Conservation (phyloP, 768 basidiomycete species). For the Zangia roseola region DNA sequence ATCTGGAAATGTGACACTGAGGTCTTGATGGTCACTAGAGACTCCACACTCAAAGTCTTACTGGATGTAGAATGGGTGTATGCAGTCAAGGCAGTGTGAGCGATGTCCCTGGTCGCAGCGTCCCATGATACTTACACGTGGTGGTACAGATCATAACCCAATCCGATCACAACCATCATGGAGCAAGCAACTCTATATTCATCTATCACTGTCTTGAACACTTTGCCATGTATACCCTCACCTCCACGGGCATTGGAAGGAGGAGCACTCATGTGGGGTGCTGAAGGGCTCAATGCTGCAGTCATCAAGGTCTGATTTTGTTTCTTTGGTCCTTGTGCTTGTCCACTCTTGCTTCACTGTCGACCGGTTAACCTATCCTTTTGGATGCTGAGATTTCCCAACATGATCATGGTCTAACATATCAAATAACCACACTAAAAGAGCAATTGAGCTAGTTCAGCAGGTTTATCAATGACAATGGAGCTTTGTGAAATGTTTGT, state of each 20-base stretch:
- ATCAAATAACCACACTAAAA: conserved; percentile 73
- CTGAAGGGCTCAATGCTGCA: conserved; percentile 69
- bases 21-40: conserved; percentile 52
- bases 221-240: conserved; percentile 76
- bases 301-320: conserved; percentile 41
- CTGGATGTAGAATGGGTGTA: conserved; percentile 62
- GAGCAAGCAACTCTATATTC: conserved; percentile 82
- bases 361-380: neutral
- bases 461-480: conserved; percentile 85
- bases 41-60: conserved; percentile 64
- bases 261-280: conserved; percentile 76
- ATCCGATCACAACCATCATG: conserved; percentile 75
- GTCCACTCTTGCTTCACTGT: neutral
- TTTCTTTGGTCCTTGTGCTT: neutral
- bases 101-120: conserved; percentile 1
- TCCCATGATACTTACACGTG: conserved; percentile 1
- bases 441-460: conserved; percentile 83
- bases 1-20: conserved; percentile 13
- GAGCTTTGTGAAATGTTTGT: conserved; percentile 66
- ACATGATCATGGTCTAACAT: conserved; percentile 74
- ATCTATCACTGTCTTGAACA: conserved; percentile 71
- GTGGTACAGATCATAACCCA: conserved; percentile 59
- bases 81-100: conserved; percentile 63
- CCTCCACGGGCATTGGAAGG: conserved; percentile 65
- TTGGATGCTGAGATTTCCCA: conserved; percentile 66